phyloP scores from a whole-genome alignment of 768 basidiomycete genomes.

The Clitopilus passeckerianus region DNA sequence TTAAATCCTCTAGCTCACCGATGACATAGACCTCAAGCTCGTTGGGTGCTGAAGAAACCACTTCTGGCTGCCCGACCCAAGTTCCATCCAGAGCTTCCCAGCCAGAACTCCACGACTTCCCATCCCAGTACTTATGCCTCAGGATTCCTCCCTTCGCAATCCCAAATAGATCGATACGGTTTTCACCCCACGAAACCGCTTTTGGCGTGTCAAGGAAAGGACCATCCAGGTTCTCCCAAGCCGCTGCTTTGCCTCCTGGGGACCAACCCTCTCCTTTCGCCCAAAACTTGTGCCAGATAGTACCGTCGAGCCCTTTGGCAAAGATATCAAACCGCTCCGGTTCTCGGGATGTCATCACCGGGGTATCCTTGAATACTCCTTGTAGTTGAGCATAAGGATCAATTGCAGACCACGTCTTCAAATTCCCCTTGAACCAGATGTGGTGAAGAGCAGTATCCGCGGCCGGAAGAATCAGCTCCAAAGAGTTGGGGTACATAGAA shows the following conservation, averaged over 20 bases:
- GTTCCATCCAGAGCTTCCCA: neutral
- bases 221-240: slow-evolving; percentile 4
- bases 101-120: neutral
- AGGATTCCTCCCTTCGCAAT: neutral
- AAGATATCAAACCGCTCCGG: slow-evolving; percentile 4
- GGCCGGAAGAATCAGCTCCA: neutral
- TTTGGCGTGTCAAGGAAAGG: neutral
- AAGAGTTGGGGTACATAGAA: neutral
- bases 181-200: slow-evolving; percentile 3
- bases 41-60: neutral
- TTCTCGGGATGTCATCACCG: neutral
- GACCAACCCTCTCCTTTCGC: slow-evolving; percentile 5
- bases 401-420: neutral
- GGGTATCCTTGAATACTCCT: neutral
- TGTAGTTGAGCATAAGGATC: neutral
- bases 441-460: neutral
- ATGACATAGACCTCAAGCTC: neutral
- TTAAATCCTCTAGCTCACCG: neutral
- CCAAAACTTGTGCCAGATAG: slow-evolving; percentile 9
- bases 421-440: neutral
- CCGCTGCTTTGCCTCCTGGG: neutral
- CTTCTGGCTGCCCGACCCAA: neutral
- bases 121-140: neutral
- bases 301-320: slow-evolving; percentile 1
- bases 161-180: slow-evolving; percentile 2